Evolutionary conservation across 768 basidiomycete species (phyloP).

Genomic region (Rubroboletus pulcherrimus): DNA sequence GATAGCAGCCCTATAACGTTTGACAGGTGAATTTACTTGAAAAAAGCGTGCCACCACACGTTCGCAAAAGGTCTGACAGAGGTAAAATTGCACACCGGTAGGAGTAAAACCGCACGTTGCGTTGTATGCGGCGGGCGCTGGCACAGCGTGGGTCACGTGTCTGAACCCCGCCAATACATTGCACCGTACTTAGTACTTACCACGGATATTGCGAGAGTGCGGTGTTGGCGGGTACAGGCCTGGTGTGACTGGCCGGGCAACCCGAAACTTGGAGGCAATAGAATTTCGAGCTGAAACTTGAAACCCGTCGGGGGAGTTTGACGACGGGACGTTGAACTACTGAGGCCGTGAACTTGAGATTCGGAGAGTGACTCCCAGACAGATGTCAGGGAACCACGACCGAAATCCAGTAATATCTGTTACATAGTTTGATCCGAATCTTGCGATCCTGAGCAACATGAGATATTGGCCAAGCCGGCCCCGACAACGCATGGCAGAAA

Average conservation of each 20-base stretch:
- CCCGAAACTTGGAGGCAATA: neutral
- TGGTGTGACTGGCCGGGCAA: neutral
- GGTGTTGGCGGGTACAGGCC: neutral
- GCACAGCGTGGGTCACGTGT: neutral
- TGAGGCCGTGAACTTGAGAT: neutral
- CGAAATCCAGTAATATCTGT: neutral
- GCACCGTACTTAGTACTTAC: no score
- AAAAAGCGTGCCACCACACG: neutral
- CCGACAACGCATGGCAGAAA: constrained; percentile 4
- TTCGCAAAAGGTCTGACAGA: neutral
- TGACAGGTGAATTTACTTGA: neutral
- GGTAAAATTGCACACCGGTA: neutral
- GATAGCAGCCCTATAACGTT: neutral
- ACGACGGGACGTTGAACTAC: neutral
- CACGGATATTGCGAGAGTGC: neutral
- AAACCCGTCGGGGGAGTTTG: neutral
- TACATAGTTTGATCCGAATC: constrained; percentile 1
- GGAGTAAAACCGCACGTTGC: neutral
- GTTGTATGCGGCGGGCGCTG: neutral
- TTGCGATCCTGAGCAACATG: neutral
- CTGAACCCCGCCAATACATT: neutral
- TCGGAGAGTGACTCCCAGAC: neutral
- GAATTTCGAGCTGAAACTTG: neutral
- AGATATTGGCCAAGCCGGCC: neutral
- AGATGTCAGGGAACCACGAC: neutral